Evolutionary conservation across 164 flowering plant genomes (phyloP).

Genomic region (Magnolia sinica): DNA sequence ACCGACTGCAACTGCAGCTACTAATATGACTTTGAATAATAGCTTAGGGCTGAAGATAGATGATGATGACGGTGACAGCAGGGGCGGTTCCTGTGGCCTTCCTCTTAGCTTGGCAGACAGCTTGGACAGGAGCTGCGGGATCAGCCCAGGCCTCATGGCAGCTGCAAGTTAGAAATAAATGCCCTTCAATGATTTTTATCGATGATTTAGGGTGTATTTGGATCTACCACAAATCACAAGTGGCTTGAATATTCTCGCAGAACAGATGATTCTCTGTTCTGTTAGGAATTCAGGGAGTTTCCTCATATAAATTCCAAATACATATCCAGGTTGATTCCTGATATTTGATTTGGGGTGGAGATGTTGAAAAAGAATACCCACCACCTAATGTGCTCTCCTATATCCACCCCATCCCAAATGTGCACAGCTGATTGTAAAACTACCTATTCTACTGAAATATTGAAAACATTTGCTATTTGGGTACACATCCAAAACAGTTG

Average conservation of each 20-base stretch:
- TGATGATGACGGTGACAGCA: constrained; percentile 24
- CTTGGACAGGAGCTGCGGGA: constrained; percentile 47
- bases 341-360: too few species aligned
- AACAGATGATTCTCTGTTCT: too few species aligned
- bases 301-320: too few species aligned
- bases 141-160: constrained; percentile 29
- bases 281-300: too few species aligned
- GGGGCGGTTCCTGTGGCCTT: constrained; percentile 26
- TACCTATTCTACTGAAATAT: too few species aligned
- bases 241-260: background rate
- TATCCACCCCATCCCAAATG: too few species aligned
- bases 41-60: constrained; percentile 39
- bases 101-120: constrained; percentile 57
- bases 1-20: constrained; percentile 58
- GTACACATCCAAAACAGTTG: background rate
- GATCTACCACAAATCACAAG: background rate
- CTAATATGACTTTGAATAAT: constrained; percentile 50
- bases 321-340: too few species aligned
- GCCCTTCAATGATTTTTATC: background rate
- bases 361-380: too few species aligned
- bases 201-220: background rate
- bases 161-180: constrained; percentile 35
- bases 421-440: too few species aligned
- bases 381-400: too few species aligned
- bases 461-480: background rate